Evolutionary conservation across 2,329 filamentous ascomycete genomes (phyloP).

Genomic region (Colletotrichum noveboracense): DNA sequence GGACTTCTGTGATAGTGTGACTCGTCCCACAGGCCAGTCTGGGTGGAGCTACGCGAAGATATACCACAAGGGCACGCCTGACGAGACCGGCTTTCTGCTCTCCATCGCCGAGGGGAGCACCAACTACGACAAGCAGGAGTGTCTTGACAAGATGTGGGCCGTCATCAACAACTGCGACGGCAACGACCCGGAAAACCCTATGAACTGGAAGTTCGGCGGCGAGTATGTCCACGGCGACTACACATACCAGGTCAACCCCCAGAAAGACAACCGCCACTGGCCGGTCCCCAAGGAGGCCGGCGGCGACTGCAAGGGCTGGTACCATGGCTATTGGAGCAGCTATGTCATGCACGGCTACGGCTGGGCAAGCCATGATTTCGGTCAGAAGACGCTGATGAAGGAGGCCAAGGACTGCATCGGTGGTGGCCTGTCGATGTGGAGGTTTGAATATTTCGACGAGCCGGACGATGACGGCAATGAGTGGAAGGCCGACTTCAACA

Average conservation of each 20-base stretch:
- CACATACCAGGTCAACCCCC: slow-evolving; percentile 28
- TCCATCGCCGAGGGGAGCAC: slow-evolving; percentile 9
- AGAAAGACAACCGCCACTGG: slow-evolving; percentile 25
- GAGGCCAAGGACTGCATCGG: slow-evolving; percentile 25
- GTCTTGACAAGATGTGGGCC: slow-evolving; percentile 22
- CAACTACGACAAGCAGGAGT: slow-evolving; percentile 23
- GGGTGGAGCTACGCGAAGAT: not conserved
- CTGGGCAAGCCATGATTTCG: slow-evolving; percentile 28
- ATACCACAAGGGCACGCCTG: not conserved
- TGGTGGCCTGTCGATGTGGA: slow-evolving; percentile 25
- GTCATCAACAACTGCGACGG: slow-evolving; percentile 35
- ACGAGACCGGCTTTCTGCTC: not conserved
- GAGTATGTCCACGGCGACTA: slow-evolving; percentile 26
- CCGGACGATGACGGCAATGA: slow-evolving; percentile 27
- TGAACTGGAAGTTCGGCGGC: slow-evolving; percentile 36
- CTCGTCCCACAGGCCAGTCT: slow-evolving; percentile 14
- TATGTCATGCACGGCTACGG: slow-evolving; percentile 27
- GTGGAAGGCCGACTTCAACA: slow-evolving; percentile 27
- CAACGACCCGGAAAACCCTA: slow-evolving; percentile 28
- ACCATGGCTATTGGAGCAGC: slow-evolving; percentile 24
- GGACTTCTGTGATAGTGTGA: slow-evolving; percentile 31
- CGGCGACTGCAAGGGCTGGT: slow-evolving; percentile 26
- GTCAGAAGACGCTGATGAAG: slow-evolving; percentile 27
- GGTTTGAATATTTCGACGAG: slow-evolving; percentile 29
- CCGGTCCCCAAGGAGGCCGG: slow-evolving; percentile 24